Evolutionary conservation across 345 rosid genomes (phyloP), one percentile per base, ranked within the genome.

Genomic region (Cardamine chenopodiifolia): DNA sequence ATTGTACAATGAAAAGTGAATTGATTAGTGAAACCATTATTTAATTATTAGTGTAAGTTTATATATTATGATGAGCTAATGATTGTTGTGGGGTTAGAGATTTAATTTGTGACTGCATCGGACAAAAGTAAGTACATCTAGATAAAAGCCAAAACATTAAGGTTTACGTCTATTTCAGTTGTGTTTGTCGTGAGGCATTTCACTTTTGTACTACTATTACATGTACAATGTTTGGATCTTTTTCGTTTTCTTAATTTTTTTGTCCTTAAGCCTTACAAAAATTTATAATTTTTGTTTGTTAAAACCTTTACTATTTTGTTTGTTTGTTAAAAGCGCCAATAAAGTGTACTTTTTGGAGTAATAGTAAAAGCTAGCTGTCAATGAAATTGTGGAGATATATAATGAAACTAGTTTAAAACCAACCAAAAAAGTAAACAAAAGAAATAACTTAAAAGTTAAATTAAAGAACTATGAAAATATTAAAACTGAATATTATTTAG

Each of bases 111-210:
- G 75, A 61, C 17, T 63, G 62, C 39, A 66, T 56, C 37, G 47
- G 79, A 61, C 64, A 66, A 67, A 42, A 15, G 67, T 62, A 23
- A 62, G 47, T 22, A 79, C 49, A 79, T 34, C 66, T 54, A 44
- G 67, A 73, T 71, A 68, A 78, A 78, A 58, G 70, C 67, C 78
- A 82, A 78, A 78, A 71, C 71, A 72, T 61, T 73, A 58, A 28
- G 83, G 83, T 79, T 74, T 15, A 70, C 47, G 85, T 90, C 87
- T 15, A 70, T 70, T 77, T 84, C 86, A 80, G 2, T 63, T 42
- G 12, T 68, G 66, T 40, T 35, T 52, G 68, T 63, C 71, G 71
- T 20, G 14, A 72, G 29, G 62, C 62, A 48, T 76, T 68, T 44
- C 35, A 13, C 52, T 18, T 71, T 66, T 58, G 62, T 49, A 47